A percentile compares a stretch with the other conserved stretches of the same genome.
phyloP scores from a whole-genome alignment of 441 rosid genomes.

The Euphorbia celastroides region DNA sequence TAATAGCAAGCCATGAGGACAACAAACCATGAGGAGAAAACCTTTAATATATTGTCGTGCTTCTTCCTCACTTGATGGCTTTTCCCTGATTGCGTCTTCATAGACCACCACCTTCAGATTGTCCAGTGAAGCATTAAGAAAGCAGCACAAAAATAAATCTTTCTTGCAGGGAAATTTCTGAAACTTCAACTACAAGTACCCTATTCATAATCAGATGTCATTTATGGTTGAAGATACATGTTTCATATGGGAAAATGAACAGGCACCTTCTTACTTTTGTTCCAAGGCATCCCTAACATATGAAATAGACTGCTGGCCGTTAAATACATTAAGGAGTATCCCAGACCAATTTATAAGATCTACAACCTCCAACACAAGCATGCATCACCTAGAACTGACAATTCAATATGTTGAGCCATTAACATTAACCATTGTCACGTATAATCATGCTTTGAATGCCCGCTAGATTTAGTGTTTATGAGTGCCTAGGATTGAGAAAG shows the following conservation, averaged over 20 bases:
- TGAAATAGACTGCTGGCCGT: neutral
- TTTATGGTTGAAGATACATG: constrained; percentile 41
- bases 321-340: neutral
- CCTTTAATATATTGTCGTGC: constrained; percentile 76
- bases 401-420: neutral
- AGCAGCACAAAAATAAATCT: constrained; percentile 13
- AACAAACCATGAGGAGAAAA: constrained; percentile 27
- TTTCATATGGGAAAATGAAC: neutral
- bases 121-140: constrained; percentile 30
- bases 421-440: neutral
- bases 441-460: neutral
- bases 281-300: neutral
- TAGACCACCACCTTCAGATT: constrained; percentile 80
- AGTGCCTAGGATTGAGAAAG: neutral
- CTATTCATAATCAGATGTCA: constrained; percentile 40
- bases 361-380: neutral
- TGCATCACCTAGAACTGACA: neutral
- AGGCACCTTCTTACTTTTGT: neutral
- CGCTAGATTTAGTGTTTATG: neutral
- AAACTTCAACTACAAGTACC: constrained; percentile 12
- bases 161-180: neutral
- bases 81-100: constrained; percentile 76
- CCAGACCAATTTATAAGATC: neutral
- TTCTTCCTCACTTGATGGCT: constrained; percentile 79
- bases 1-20: constrained; percentile 14